Evolutionary conservation across 2,329 filamentous ascomycete species (phyloP).

Genomic region (Coleophoma eucalyptorum): DNA sequence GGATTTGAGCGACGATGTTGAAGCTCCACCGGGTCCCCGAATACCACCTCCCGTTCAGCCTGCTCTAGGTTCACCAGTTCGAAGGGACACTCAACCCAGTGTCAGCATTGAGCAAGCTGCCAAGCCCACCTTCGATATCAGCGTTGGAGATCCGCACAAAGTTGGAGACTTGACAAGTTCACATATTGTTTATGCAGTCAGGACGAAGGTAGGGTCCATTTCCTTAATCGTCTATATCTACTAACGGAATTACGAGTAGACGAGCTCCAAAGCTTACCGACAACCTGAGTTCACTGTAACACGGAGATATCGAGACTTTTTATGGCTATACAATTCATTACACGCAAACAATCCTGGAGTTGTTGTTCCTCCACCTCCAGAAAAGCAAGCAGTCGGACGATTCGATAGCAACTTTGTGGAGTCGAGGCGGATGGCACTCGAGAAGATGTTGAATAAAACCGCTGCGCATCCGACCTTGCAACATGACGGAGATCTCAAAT

Average conservation of each 20-base stretch:
- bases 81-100: constrained; percentile 63
- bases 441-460: constrained; percentile 97
- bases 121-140: constrained; percentile 86
- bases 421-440: constrained; percentile 81
- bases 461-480: constrained; percentile 86
- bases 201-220: constrained; percentile 67
- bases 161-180: constrained; percentile 95
- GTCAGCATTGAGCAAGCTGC: constrained; percentile 90
- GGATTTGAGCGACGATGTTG: constrained; percentile 66
- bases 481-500: constrained; percentile 88
- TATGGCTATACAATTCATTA: constrained; percentile 95
- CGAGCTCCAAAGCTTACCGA: constrained; percentile 92
- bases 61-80: constrained; percentile 47
- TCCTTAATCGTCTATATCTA: neutral
- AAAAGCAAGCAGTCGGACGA: constrained; percentile 94
- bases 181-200: constrained; percentile 95
- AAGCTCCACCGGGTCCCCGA: constrained; percentile 48
- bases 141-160: constrained; percentile 94
- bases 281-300: constrained; percentile 91
- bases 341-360: constrained; percentile 94
- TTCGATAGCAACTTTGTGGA: constrained; percentile 98
- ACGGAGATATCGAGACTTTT: constrained; percentile 89
- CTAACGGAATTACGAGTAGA: constrained; percentile 46
- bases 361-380: constrained; percentile 90
- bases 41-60: constrained; percentile 63